phyloP scores from a whole-genome alignment of 2,329 filamentous ascomycete genomes.

The Pyricularia pennisetigena region DNA sequence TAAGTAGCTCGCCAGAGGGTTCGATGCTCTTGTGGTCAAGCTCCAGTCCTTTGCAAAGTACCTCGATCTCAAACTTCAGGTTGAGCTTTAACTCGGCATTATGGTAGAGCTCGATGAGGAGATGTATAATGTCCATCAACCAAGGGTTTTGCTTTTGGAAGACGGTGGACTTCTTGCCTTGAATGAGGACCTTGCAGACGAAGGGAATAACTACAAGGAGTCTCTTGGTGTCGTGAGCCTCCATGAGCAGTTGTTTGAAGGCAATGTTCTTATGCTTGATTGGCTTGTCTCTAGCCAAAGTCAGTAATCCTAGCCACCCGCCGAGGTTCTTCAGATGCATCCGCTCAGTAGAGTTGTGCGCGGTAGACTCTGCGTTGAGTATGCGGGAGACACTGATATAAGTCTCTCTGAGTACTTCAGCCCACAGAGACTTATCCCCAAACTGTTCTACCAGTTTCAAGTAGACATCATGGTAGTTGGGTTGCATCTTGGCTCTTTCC shows the following conservation, averaged over 20 bases:
- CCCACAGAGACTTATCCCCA: conserved; percentile 68
- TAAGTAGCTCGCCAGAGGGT: conserved; percentile 76
- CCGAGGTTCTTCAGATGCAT: conserved; percentile 88
- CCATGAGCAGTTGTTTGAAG: conserved; percentile 89
- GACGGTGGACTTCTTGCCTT: conserved; percentile 74
- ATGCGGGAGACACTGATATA: conserved; percentile 78
- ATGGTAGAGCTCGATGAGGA: conserved; percentile 90
- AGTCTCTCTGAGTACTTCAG: conserved; percentile 86
- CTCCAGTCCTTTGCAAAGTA: conserved; percentile 84
- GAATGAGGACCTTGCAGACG: conserved; percentile 88
- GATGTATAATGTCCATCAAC: conserved; percentile 89
- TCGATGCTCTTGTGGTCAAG: conserved; percentile 91
- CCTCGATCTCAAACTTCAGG: conserved; percentile 97
- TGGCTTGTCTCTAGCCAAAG: conserved; percentile 85
- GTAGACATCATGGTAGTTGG: conserved; percentile 92
- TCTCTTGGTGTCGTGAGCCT: conserved; percentile 87
- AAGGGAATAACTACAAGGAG: conserved; percentile 92
- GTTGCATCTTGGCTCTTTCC: conserved; percentile 92
- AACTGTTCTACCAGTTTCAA: conserved; percentile 81
- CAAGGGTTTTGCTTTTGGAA: conserved; percentile 95
- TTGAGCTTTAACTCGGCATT: conserved; percentile 91
- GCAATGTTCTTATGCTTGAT: conserved; percentile 96
- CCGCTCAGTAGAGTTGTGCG: conserved; percentile 76
- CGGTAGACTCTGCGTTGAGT: conserved; percentile 80
- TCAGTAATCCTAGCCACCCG: conserved; percentile 86